Evolutionary conservation across 768 basidiomycete species (phyloP).

Genomic region (Antrodiella citrinella): DNA sequence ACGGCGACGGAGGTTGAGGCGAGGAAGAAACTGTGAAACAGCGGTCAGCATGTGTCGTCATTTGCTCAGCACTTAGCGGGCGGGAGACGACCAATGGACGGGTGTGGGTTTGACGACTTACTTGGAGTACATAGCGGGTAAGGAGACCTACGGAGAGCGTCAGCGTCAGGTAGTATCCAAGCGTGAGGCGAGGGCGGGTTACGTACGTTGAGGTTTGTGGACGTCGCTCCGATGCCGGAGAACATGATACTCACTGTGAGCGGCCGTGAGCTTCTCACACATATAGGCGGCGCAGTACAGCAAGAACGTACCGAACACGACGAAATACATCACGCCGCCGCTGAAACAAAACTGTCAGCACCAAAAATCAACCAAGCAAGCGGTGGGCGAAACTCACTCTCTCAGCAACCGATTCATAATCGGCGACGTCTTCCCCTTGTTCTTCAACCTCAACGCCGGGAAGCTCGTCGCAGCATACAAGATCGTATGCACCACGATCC

Average conservation of each 20-base stretch:
- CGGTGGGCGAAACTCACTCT: constrained; percentile 8
- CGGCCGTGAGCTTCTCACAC: neutral
- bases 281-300: neutral
- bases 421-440: constrained; percentile 5
- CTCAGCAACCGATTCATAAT: constrained; percentile 10
- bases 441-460: constrained; percentile 8
- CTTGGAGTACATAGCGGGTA: constrained; percentile 3
- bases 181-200: neutral
- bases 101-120: constrained; percentile 7
- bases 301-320: constrained; percentile 9
- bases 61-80: neutral
- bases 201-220: neutral
- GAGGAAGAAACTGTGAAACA: constrained; percentile 9
- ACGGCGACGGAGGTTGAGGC: constrained; percentile 22
- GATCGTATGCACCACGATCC: constrained; percentile 12
- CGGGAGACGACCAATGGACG: constrained; percentile 4
- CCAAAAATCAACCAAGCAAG: neutral
- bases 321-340: constrained; percentile 14
- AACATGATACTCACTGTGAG: constrained; percentile 8
- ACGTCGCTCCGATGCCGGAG: constrained; percentile 9
- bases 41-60: too few species aligned
- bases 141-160: constrained; percentile 1
- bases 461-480: constrained; percentile 13
- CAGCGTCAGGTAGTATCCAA: neutral
- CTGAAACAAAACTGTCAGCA: neutral